phyloP scores from a whole-genome alignment of 495 filamentous ascomycete species.

The Penicillium arizonense region DNA sequence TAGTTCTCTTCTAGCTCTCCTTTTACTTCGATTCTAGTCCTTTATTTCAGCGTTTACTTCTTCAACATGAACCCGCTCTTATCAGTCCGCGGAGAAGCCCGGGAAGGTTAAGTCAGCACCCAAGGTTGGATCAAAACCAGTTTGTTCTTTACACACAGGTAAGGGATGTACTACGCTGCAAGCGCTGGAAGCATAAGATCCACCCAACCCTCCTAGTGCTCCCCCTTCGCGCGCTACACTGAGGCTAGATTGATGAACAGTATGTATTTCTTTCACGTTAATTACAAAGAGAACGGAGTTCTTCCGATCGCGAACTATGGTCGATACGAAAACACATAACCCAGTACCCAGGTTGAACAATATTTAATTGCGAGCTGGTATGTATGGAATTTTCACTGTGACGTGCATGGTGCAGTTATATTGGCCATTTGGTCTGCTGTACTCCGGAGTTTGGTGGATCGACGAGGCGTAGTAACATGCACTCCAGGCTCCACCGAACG shows the following conservation, averaged over 20 bases:
- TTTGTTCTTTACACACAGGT: neutral
- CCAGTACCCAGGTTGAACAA: no score
- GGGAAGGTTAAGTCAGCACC: no score
- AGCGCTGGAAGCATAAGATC: conserved; percentile 6
- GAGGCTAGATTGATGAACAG: neutral
- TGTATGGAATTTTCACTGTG: conserved; percentile 18
- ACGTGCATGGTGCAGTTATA: conserved; percentile 25
- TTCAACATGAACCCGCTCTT: no score
- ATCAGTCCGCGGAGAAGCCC: no score
- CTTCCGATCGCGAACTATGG: no score
- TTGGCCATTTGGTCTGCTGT: conserved; percentile 1
- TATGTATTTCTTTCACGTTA: neutral
- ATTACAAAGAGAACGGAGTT: no score
- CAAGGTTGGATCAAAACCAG: no score
- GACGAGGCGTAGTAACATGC: conserved; percentile 14
- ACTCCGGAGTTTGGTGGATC: conserved; percentile 21
- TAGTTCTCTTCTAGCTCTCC: no score
- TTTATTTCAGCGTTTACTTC: no score
- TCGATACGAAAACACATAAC: no score
- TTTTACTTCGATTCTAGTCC: no score
- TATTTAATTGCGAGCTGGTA: neutral
- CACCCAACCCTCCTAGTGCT: neutral
- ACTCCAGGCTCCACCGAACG: conserved; percentile 10
- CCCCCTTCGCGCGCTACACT: neutral
- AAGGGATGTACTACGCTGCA: conserved; percentile 7